Base-by-base conservation (phyloP, 805 yeast genomes). In the Wickerhamomyces alni region DNA sequence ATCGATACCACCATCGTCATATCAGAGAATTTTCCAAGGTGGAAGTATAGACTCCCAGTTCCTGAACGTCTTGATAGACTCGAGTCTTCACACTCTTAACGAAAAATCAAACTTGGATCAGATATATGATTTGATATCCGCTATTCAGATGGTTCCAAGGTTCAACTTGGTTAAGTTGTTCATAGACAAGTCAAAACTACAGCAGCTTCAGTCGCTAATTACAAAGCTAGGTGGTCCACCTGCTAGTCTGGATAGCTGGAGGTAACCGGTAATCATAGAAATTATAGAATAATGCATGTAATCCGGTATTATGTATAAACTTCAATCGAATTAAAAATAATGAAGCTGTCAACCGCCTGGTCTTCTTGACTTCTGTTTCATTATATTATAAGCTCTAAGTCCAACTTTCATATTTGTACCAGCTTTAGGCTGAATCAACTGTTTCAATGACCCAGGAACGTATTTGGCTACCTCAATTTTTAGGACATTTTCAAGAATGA, bases 41-140 rank as follows among this genome's bases (percentile, higher is more conserved):
- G 64, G 70, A 9, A 80, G 80, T 1, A 53, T 79, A 1, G 84
- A 78, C 29, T 48, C 69, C 0, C 72, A 67, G 11, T 66, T 72
- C 42, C 54, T 78, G 8, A 61, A 61, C n/a, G 69, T 74, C 42
- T 70, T 63, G 40, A 36, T 77, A 8, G 73, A 70, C 22, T 72
- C 82, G 0, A 54, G 47, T 1, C 22, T 39, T 3, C 29, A 37
- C 17, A 16, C n/a, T 0, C 13, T 48, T 10, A 17, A 24, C 7
- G 19, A 29, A 2, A 6, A 7, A 8, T 19, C 21, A 15, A 35
- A 32, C 8, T 10, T 25, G 2, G 4, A 10, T 3, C 28, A 38
- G 2, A 37, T 48, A 2, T 6, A 39, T 5, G 26, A 33, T 1
- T 33, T 53, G 12, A 27, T 55, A 10, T 26, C 31, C 4, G 35